Percentiles rank a stretch among this genome's conserved stretches.
Evolutionary conservation across 2,329 filamentous ascomycete genomes (phyloP).

Genomic region (Fusarium sp.): DNA sequence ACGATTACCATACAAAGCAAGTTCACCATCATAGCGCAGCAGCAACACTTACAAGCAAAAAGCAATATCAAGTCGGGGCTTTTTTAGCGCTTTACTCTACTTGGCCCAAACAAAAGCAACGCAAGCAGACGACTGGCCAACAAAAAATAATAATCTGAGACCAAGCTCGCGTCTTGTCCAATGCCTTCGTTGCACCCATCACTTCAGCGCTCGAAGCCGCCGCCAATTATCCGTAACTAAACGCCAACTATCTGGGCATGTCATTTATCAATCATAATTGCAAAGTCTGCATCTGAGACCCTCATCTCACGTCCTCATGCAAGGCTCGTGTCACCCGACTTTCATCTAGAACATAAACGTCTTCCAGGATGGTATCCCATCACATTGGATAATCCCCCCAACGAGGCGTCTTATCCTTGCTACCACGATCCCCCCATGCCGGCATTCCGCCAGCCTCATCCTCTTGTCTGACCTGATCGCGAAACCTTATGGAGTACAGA

Average conservation of each 20-base stretch:
- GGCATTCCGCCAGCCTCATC: constrained; percentile 24
- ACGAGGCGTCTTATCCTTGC: constrained; percentile 27
- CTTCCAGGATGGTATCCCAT: constrained; percentile 10
- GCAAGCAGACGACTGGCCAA: background rate
- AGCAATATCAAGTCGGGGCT: constrained; percentile 2
- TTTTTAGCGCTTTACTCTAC: background rate
- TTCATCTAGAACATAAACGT: constrained; percentile 6
- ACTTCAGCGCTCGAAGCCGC: background rate
- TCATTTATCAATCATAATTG: constrained; percentile 10
- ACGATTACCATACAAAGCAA: constrained; percentile 35
- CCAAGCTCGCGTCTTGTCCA: constrained; percentile 10
- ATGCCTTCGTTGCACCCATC: background rate
- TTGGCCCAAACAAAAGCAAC: constrained; percentile 17
- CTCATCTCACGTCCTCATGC: background rate
- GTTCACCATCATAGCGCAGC: constrained; percentile 3
- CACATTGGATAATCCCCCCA: constrained; percentile 21
- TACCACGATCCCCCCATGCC: constrained; percentile 22
- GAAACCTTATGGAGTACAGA: constrained; percentile 1
- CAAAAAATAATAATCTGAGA: background rate
- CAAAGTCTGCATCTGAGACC: constrained; percentile 4
- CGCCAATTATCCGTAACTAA: constrained; percentile 27
- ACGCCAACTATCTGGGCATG: constrained; percentile 6
- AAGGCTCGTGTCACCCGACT: constrained; percentile 13
- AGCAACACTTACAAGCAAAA: constrained; percentile 8
- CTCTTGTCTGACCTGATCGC: constrained; percentile 7